Percentiles rank a stretch among this genome's conserved stretches.
These are phyloP conservation scores for Spinellus fusiger DNA, from an alignment of 192 early-diverging fungal species.

Conservation along the genomic window DNA sequence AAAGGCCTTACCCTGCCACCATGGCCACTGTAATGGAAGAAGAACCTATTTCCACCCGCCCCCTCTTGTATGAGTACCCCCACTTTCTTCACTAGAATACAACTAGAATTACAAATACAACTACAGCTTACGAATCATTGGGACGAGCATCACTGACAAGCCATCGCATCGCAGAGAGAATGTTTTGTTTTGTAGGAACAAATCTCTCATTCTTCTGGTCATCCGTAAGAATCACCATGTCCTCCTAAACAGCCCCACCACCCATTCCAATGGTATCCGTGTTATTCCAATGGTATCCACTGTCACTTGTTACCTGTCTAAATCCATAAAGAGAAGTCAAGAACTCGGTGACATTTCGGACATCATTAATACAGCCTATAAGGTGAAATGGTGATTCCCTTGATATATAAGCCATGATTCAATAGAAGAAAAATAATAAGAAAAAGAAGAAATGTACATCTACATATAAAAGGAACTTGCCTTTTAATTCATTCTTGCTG, in stretches of 20 bases:
- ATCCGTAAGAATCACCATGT: constrained; percentile 75
- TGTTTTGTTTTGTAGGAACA: constrained; percentile 71
- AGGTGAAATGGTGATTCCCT: neutral
- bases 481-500: constrained; percentile 53
- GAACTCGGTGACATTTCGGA: constrained; percentile 70
- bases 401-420: neutral
- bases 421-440: neutral
- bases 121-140: constrained; percentile 59
- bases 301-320: constrained; percentile 24
- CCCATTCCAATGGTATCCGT: neutral
- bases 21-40: constrained; percentile 81
- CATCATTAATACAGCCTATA: constrained; percentile 81
- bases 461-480: constrained; percentile 15
- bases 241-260: constrained; percentile 16
- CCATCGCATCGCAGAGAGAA: constrained; percentile 72
- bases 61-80: neutral
- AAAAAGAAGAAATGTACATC: neutral
- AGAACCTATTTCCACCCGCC: constrained; percentile 44
- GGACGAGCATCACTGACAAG: constrained; percentile 65
- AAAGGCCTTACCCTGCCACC: constrained; percentile 40
- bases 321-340: constrained; percentile 61
- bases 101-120: neutral
- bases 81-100: too few species aligned
- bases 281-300: neutral
- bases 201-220: constrained; percentile 58